These are phyloP conservation scores for Backusella morwellensis DNA, from an alignment of 192 early-diverging fungal genomes.

Conservation along the genomic window DNA sequence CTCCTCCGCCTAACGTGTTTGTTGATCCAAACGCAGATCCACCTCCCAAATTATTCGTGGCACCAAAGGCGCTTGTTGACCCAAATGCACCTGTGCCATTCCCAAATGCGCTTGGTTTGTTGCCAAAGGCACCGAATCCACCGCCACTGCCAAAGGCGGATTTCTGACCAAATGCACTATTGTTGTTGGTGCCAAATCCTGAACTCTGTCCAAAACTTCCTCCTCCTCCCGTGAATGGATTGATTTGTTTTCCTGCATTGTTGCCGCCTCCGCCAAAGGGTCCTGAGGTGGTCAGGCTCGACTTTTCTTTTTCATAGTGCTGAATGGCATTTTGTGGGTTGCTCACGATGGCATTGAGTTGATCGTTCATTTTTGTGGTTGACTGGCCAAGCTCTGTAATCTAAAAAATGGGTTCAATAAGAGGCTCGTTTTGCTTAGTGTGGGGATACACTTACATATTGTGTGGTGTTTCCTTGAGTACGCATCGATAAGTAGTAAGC, in stretches of 20 bases:
- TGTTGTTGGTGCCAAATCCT: slow-evolving; percentile 1
- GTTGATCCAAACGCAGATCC: slow-evolving; percentile 24
- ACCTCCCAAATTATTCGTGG: not conserved
- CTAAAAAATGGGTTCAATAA: not conserved
- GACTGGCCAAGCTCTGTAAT: slow-evolving; percentile 36
- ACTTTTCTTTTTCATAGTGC: slow-evolving; percentile 35
- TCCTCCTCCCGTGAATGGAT: slow-evolving; percentile 30
- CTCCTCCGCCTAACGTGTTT: not conserved
- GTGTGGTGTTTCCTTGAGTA: slow-evolving; percentile 14
- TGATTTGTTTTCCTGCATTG: slow-evolving; percentile 9
- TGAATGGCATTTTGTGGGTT: slow-evolving; percentile 37
- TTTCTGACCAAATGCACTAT: slow-evolving; percentile 30
- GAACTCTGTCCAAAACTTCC: slow-evolving; percentile 12
- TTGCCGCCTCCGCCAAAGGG: slow-evolving; percentile 23
- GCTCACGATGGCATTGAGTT: slow-evolving; percentile 37
- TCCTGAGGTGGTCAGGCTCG: slow-evolving; percentile 1
- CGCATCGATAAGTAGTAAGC: slow-evolving; percentile 44
- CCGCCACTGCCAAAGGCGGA: slow-evolving; percentile 25
- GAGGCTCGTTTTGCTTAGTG: too few species aligned
- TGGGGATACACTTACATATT: slow-evolving; percentile 22
- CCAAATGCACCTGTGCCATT: slow-evolving; percentile 7
- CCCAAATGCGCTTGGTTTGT: not conserved
- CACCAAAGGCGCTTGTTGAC: slow-evolving; percentile 13
- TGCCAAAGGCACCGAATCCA: slow-evolving; percentile 12
- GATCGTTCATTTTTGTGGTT: slow-evolving; percentile 30